A percentile compares a stretch with the other conserved stretches of the same genome.
Evolutionary conservation across 2,329 filamentous ascomycete genomes (phyloP).

Genomic region (Paracoccidioides lutzii): DNA sequence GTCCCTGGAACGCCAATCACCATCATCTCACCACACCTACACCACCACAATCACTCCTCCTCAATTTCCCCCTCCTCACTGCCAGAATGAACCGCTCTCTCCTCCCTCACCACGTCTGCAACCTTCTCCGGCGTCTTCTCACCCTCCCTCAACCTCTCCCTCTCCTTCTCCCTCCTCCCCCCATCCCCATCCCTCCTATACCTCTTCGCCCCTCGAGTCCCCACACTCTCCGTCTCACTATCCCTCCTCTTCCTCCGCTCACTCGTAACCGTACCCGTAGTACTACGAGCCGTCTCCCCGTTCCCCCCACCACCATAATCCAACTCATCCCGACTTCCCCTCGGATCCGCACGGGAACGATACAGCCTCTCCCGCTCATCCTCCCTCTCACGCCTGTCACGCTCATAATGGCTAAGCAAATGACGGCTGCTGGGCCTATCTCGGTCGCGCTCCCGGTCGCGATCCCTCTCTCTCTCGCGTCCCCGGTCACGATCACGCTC

Average conservation of each 20-base stretch:
- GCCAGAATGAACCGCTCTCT: slow-evolving; percentile 54
- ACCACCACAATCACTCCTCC: slow-evolving; percentile 40
- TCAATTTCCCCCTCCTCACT: slow-evolving; percentile 98
- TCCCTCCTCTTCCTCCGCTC: slow-evolving; percentile 66
- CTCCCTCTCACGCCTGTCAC: slow-evolving; percentile 76
- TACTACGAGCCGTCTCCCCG: slow-evolving; percentile 36
- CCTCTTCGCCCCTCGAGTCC: slow-evolving; percentile 50
- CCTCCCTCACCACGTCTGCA: slow-evolving; percentile 21
- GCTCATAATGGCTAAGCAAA: slow-evolving; percentile 39
- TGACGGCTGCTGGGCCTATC: slow-evolving; percentile 30
- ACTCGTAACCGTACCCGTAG: slow-evolving; percentile 39
- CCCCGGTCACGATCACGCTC: slow-evolving; percentile 25
- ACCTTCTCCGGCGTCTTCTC: slow-evolving; percentile 28
- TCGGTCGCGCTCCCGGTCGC: slow-evolving; percentile 31
- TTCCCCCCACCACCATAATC: slow-evolving; percentile 68
- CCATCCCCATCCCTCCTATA: slow-evolving; percentile 30
- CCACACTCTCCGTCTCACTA: slow-evolving; percentile 54
- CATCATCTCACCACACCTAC: neutral
- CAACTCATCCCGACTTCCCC: slow-evolving; percentile 70
- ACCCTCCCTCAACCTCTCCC: slow-evolving; percentile 27
- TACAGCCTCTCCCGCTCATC: slow-evolving; percentile 82
- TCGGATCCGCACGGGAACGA: slow-evolving; percentile 65
- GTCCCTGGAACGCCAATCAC: neutral
- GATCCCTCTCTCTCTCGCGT: slow-evolving; percentile 18
- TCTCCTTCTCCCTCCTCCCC: slow-evolving; percentile 21